Conservation (phyloP, 116 monocot species). For the Cymodocea nodosa region DNA sequence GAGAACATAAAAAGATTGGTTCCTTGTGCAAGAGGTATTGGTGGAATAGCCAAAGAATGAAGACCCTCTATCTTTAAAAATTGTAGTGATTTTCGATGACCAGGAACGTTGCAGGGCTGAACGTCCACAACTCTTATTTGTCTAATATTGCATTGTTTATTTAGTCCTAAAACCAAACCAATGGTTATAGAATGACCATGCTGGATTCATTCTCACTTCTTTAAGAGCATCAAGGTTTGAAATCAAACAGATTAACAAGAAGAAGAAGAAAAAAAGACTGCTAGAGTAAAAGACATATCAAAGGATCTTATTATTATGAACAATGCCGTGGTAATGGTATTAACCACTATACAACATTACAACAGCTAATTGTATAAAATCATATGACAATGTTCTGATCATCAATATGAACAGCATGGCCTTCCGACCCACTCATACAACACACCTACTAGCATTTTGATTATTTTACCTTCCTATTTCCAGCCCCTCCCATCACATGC, state of each 20-base stretch:
- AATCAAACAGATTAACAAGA: neutral
- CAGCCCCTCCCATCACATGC: conserved; percentile 16
- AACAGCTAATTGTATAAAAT: conserved; percentile 2
- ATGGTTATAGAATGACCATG: too few relatives aligned
- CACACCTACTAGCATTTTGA: conserved; percentile 38
- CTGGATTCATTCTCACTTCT: too few relatives aligned
- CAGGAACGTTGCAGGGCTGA: too few relatives aligned
- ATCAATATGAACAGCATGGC: neutral
- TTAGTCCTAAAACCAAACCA: too few relatives aligned
- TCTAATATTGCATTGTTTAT: too few relatives aligned
- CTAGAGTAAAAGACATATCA: neutral
- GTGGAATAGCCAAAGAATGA: too few relatives aligned
- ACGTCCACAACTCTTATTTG: too few relatives aligned
- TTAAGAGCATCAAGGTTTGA: neutral
- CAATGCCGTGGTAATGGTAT: neutral
- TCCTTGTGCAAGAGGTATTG: too few relatives aligned
- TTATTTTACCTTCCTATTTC: conserved; percentile 42
- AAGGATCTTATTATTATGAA: neutral
- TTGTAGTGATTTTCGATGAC: too few relatives aligned
- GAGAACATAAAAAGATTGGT: too few relatives aligned
- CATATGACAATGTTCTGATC: neutral
- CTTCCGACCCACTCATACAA: neutral
- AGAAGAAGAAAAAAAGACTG: neutral
- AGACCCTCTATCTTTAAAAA: too few relatives aligned
- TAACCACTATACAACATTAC: conserved; percentile 7